Evolutionary conservation across 805 yeast genomes (phyloP), one percentile per base, ranked within the genome.

Genomic region (Lachancea meyersii): DNA sequence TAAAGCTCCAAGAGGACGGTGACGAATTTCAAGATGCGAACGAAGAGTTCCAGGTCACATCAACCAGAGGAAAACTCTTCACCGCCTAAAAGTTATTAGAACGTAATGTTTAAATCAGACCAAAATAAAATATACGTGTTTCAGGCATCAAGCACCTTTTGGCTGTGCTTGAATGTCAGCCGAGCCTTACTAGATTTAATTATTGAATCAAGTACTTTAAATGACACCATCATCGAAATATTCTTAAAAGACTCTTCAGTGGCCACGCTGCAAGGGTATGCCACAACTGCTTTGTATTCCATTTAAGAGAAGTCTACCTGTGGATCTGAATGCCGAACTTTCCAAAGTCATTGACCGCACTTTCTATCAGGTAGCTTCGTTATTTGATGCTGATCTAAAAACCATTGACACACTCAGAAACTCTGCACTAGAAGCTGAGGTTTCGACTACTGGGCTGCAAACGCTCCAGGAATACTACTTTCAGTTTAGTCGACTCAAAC

Each of bases 201-300:
- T 11, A 10, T 26, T 26, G 13, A 26, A 23, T 7, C 10, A 23
- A 26, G 13, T 13, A 14, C 28, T 10, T 26, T 26, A 13, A 10
- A 5, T 26, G 28, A 26, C 28, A 26, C 13, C 13, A 26, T 10
- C 28, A 3, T 7, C 10, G 16, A 30, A 30, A 11, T 30, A 13
- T 30, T 16, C 10, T 30, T 8, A 4, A 3, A 13, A 10, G 6
- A 14, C 19, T 3, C 19, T 4, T 14, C 32, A 8, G 10, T 30
- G 4, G 32, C 10, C 4, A 26, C 28, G 5, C 10, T 5, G 22
- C 24, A 13, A 26, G 11, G 13, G 10, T 14, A 57, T 54, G 62
- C 38, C 60, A 11, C 76, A 77, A 46, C 57, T 79, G 31, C 55
- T 79, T 14, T 66, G 65, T 45, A 62, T 80, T 3, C 83, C 84